These are phyloP conservation scores for Erythrobasidium yunnanense DNA, from an alignment of 768 basidiomycete genomes.

Conservation along the genomic window DNA sequence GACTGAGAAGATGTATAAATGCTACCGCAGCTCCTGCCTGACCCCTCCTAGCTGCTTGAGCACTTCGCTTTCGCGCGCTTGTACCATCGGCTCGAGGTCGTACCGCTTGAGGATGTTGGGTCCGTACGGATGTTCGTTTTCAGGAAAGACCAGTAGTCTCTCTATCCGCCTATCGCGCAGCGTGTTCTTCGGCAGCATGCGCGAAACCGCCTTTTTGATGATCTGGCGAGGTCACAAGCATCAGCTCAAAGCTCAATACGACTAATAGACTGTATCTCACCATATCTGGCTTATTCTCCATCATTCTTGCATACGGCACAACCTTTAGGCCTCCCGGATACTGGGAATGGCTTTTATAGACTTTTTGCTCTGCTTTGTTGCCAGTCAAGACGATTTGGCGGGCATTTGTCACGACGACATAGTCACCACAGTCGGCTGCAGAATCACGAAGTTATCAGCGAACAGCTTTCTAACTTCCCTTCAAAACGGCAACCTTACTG, in stretches of 20 bases:
- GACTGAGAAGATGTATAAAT: background rate
- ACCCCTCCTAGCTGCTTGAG: background rate
- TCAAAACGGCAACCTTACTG: conserved; percentile 50
- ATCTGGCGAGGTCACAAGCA: conserved; percentile 50
- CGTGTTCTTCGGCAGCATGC: conserved; percentile 98
- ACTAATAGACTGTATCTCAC: conserved; percentile 43
- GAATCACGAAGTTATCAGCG: background rate
- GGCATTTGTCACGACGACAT: conserved; percentile 88
- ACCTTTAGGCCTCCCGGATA: conserved; percentile 89
- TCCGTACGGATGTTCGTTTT: conserved; percentile 54
- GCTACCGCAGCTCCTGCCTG: background rate
- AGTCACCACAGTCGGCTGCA: conserved; percentile 91
- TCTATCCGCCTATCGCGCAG: conserved; percentile 78
- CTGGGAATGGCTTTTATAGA: conserved; percentile 83
- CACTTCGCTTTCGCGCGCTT: background rate
- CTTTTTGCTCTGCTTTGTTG: conserved; percentile 69
- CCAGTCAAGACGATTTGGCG: conserved; percentile 74
- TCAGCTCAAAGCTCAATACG: background rate
- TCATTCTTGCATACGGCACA: conserved; percentile 71
- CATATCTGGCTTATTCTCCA: conserved; percentile 75
- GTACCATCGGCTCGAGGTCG: conserved; percentile 10
- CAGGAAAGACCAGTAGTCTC: conserved; percentile 77
- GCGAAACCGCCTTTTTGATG: conserved; percentile 86
- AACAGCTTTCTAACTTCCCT: background rate
- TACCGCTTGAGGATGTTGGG: conserved; percentile 56